Conservation (phyloP, 495 filamentous ascomycete genomes). For the Barbatosphaeria neglecta region DNA sequence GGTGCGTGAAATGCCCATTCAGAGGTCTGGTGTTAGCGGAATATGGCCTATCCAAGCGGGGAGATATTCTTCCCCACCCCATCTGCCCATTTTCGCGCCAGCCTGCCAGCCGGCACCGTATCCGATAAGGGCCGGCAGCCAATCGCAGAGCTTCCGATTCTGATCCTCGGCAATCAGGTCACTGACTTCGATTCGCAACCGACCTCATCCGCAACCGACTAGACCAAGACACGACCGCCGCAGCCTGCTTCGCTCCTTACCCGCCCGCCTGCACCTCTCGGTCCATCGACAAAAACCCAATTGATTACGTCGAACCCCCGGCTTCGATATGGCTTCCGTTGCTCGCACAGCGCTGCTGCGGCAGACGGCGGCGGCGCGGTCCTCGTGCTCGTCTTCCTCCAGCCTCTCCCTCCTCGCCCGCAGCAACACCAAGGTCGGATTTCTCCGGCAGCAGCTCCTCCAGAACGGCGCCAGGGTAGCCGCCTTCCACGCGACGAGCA, state of each 20-base stretch:
- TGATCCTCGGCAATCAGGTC: conserved; percentile 11
- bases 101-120: not conserved
- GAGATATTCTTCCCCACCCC: no score
- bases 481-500: conserved; percentile 62
- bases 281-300: conserved; percentile 7
- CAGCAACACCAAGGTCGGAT: conserved; percentile 16
- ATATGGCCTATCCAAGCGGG: no score
- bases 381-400: conserved; percentile 11
- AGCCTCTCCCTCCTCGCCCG: conserved; percentile 15
- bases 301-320: conserved; percentile 10
- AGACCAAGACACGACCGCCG: not conserved
- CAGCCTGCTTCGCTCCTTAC: not conserved
- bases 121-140: not conserved
- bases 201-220: not conserved
- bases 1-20: no score
- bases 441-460: conserved; percentile 12
- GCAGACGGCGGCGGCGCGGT: conserved; percentile 24
- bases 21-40: no score
- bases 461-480: conserved; percentile 32
- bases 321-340: conserved; percentile 39
- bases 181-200: not conserved
- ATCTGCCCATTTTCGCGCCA: no score
- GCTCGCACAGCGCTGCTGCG: conserved; percentile 41
- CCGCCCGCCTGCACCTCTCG: no score
- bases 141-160: conserved; percentile 10